Percentiles rank a stretch among this genome's conserved stretches.
Conservation (phyloP, 139 green algal genomes). For the Chara braunii region DNA sequence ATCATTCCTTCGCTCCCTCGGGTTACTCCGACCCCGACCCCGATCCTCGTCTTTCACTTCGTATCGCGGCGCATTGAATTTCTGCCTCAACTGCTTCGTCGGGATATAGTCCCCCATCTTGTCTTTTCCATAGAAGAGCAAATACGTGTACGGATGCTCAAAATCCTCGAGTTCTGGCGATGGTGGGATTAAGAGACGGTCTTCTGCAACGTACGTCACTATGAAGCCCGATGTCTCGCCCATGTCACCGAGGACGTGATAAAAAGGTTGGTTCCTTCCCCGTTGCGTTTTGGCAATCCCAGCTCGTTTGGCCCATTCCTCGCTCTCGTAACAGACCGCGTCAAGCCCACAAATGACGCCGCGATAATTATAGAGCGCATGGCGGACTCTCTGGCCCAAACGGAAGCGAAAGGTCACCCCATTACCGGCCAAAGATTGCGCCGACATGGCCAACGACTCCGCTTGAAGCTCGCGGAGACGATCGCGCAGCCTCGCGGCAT, state of each 20-base stretch:
- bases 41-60: too few species aligned
- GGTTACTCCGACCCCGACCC: too few species aligned
- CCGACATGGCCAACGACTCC: slow-evolving; percentile 30
- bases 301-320: slow-evolving; percentile 28
- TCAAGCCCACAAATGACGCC: slow-evolving; percentile 46
- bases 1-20: too few species aligned
- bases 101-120: slow-evolving; percentile 45
- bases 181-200: not conserved
- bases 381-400: slow-evolving; percentile 43
- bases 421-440: slow-evolving; percentile 1
- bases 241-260: slow-evolving; percentile 44
- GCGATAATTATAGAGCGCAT: slow-evolving; percentile 36
- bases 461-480: slow-evolving; percentile 32
- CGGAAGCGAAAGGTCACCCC: slow-evolving; percentile 26
- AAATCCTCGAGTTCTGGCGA: slow-evolving; percentile 7
- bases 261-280: slow-evolving; percentile 42
- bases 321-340: slow-evolving; percentile 38
- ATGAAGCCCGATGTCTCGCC: not conserved
- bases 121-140: slow-evolving; percentile 48
- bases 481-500: slow-evolving; percentile 41
- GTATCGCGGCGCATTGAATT: slow-evolving; percentile 39
- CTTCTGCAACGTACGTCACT: not conserved
- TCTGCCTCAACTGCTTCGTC: slow-evolving; percentile 38
- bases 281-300: not conserved
- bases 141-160: slow-evolving; percentile 48